phyloP scores from a whole-genome alignment of 2,329 filamentous ascomycete genomes.

The Domatiomyces catenatus region DNA sequence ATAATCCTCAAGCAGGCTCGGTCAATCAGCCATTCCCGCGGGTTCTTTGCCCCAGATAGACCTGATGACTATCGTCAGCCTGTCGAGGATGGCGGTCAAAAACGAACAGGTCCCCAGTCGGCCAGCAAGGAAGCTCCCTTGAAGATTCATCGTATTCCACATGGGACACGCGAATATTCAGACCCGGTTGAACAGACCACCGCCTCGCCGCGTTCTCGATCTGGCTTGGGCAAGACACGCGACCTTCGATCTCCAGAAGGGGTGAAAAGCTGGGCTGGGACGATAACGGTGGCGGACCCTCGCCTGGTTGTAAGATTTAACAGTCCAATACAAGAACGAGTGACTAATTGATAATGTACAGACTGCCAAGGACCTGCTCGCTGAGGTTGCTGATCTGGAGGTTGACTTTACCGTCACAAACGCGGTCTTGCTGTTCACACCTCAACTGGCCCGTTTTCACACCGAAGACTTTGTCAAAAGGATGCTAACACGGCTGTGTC shows the following conservation, averaged over 20 bases:
- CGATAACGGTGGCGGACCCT: not conserved
- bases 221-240: too few relatives aligned
- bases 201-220: not conserved
- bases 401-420: not conserved
- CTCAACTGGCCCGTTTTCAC: not conserved
- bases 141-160: too few relatives aligned
- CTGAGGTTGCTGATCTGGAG: not conserved
- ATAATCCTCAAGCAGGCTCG: not conserved
- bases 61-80: not conserved
- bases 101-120: not conserved
- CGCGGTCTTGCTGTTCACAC: not conserved
- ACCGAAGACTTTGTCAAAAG: not conserved
- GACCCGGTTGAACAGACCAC: not conserved
- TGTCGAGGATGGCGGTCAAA: not conserved
- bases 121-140: not conserved
- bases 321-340: not conserved
- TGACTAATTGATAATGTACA: not conserved
- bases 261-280: not conserved
- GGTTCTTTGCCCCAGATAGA: not conserved
- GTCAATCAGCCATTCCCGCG: not conserved
- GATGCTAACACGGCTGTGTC: not conserved
- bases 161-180: too few relatives aligned
- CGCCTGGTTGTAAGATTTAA: not conserved
- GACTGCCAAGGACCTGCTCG: not conserved
- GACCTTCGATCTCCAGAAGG: not conserved